Percentiles rank a stretch among this genome's conserved stretches.
Conservation (phyloP, 2,329 filamentous ascomycete genomes). For the Beauveria sp. region DNA sequence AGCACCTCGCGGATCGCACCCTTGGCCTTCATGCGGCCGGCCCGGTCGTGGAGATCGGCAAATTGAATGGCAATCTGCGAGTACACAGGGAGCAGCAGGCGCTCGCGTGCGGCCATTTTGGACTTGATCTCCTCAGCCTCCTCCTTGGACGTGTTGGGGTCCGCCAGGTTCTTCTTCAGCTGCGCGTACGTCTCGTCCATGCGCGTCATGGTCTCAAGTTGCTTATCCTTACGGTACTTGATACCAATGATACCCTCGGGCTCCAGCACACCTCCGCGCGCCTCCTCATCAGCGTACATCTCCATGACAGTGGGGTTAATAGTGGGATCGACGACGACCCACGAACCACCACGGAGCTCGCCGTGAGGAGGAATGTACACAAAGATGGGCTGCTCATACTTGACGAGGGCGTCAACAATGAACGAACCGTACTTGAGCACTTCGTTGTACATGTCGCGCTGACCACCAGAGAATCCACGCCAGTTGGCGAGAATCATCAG, state of each 20-base stretch:
- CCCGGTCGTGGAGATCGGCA: constrained; percentile 92
- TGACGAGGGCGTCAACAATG: constrained; percentile 96
- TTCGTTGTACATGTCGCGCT: constrained; percentile 99
- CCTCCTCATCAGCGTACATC: constrained; percentile 96
- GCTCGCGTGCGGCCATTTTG: constrained; percentile 79
- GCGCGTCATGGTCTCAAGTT: constrained; percentile 94
- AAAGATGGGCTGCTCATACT: constrained; percentile 97
- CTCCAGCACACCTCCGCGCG: constrained; percentile 94
- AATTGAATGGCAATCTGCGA: constrained; percentile 94
- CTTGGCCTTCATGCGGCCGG: constrained; percentile 98
- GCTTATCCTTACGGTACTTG: constrained; percentile 96
- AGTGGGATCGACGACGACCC: constrained; percentile 97
- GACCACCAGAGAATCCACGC: constrained; percentile 99
- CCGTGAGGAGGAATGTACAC: constrained; percentile 97
- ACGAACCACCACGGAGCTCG: constrained; percentile 96
- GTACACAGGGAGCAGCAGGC: constrained; percentile 86
- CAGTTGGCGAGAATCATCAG: constrained; percentile 99
- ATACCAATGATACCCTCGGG: constrained; percentile 97
- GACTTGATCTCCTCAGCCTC: constrained; percentile 71
- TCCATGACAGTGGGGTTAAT: constrained; percentile 97
- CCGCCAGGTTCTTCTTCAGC: constrained; percentile 70
- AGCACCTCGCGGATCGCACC: constrained; percentile 79
- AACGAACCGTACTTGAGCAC: constrained; percentile 99
- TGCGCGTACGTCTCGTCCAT: constrained; percentile 76
- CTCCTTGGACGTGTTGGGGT: constrained; percentile 58